Percentiles rank a stretch among this genome's conserved stretches.
These are phyloP conservation scores for Saccharomycopsis babjevae DNA, from an alignment of 805 yeast genomes.

Conservation along the genomic window DNA sequence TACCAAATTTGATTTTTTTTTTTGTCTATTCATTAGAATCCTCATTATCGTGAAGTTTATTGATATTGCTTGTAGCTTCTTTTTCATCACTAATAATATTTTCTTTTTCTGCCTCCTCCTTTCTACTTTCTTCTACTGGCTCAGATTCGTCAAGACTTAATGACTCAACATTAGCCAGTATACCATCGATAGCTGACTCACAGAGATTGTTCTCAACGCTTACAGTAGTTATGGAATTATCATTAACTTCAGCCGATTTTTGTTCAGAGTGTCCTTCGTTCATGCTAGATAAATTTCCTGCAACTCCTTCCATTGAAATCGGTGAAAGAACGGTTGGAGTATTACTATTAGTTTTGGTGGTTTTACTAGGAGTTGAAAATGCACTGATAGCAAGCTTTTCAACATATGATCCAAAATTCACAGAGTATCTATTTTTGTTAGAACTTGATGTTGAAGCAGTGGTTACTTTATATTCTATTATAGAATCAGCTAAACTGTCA, in stretches of 20 bases:
- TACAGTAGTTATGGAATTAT: neutral
- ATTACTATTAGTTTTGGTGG: neutral
- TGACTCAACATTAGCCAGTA: neutral
- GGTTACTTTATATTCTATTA: slow-evolving; percentile 1
- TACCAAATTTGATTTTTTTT: too few relatives aligned
- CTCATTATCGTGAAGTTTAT: neutral
- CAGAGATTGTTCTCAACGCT: too few relatives aligned
- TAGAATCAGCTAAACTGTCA: neutral
- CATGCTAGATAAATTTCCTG: neutral
- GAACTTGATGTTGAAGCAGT: slow-evolving; percentile 3
- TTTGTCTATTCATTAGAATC: neutral
- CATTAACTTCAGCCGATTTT: neutral
- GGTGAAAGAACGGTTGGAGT: neutral
- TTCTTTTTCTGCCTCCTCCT: neutral
- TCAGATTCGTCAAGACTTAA: neutral
- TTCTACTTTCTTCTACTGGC: neutral
- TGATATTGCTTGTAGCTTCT: neutral
- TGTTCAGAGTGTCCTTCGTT: neutral
- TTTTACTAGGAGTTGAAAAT: neutral
- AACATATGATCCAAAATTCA: slow-evolving; percentile 11
- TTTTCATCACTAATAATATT: neutral
- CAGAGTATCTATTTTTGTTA: slow-evolving; percentile 11
- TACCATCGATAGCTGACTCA: neutral
- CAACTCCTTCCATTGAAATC: neutral
- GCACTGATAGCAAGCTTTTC: slow-evolving; percentile 3